These are phyloP conservation scores for Anthracocystis setariae DNA, from an alignment of 1,284 basidiomycete genomes.

Conservation along the genomic window DNA sequence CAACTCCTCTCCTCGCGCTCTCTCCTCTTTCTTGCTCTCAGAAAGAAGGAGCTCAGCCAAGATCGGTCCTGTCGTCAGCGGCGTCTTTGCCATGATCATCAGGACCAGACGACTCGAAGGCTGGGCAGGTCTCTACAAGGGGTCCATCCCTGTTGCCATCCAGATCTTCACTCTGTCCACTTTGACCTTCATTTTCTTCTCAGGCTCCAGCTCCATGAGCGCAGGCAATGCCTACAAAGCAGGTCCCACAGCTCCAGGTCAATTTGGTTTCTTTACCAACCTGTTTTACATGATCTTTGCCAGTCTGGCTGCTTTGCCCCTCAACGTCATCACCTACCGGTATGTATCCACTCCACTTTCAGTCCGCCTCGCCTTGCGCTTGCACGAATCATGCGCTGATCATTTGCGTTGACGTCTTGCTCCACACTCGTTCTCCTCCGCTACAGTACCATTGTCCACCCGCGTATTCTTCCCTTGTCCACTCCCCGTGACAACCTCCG, in stretches of 20 bases:
- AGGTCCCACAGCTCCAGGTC: conserved; percentile 54
- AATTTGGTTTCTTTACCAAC: conserved; percentile 59
- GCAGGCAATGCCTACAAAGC: conserved; percentile 56
- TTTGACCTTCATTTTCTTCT: conserved; percentile 55
- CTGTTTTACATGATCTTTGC: conserved; percentile 57
- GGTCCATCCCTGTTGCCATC: conserved; percentile 47
- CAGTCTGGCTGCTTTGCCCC: conserved; percentile 52
- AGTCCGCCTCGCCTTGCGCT: background rate
- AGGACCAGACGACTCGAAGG: conserved; percentile 63
- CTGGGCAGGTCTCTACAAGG: conserved; percentile 64
- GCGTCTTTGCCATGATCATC: conserved; percentile 59
- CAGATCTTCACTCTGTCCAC: conserved; percentile 45
- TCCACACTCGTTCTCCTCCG: background rate
- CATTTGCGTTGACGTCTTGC: background rate
- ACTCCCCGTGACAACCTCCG: conserved; percentile 46
- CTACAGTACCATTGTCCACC: conserved; percentile 61
- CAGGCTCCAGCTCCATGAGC: conserved; percentile 26
- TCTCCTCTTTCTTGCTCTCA: conserved; percentile 51
- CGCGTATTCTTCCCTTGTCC: conserved; percentile 47
- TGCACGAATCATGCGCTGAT: no score
- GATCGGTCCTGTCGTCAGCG: conserved; percentile 64
- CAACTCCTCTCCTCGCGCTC: conserved; percentile 32
- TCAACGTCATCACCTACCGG: conserved; percentile 57
- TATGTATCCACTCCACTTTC: background rate
- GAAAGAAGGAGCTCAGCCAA: conserved; percentile 55